Conservation (phyloP, 257 asterid genomes). For the Solanum tarijense region DNA sequence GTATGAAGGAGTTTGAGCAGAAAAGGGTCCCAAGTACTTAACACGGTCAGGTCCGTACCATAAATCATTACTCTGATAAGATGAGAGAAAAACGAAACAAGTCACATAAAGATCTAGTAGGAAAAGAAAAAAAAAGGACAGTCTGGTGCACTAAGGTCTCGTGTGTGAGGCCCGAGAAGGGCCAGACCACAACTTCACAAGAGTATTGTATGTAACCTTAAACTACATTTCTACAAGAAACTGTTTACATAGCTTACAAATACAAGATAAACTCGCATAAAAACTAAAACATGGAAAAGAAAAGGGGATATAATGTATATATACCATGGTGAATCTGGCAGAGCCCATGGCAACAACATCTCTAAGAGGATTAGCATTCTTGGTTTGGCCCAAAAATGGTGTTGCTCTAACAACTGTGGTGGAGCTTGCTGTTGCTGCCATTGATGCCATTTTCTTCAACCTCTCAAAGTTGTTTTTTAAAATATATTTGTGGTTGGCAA, state of each 20-base stretch:
- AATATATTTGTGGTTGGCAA: background rate
- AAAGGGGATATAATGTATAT: background rate
- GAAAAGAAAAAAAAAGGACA: background rate
- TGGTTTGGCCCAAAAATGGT: conserved; percentile 69
- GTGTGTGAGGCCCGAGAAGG: background rate
- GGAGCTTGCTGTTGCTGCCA: conserved; percentile 61
- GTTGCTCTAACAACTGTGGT: conserved; percentile 48
- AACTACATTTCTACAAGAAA: background rate
- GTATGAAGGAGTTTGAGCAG: conserved; percentile 20
- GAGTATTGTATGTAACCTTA: background rate
- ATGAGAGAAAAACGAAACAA: background rate
- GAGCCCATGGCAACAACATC: conserved; percentile 52
- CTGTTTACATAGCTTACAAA: background rate
- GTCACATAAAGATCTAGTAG: background rate
- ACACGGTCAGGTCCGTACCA: conserved; percentile 24
- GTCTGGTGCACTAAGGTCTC: background rate
- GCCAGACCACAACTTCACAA: too few relatives aligned
- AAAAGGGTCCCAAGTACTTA: conserved; percentile 23
- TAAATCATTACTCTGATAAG: background rate
- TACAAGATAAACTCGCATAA: background rate
- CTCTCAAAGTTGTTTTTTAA: background rate
- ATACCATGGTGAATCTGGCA: conserved; percentile 55
- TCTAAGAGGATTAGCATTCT: conserved; percentile 46
- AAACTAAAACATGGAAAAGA: background rate
- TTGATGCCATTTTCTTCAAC: conserved; percentile 31